Base-by-base conservation (phyloP, 2,329 filamentous ascomycete genomes). In the Fonsecaea multimorphosa region DNA sequence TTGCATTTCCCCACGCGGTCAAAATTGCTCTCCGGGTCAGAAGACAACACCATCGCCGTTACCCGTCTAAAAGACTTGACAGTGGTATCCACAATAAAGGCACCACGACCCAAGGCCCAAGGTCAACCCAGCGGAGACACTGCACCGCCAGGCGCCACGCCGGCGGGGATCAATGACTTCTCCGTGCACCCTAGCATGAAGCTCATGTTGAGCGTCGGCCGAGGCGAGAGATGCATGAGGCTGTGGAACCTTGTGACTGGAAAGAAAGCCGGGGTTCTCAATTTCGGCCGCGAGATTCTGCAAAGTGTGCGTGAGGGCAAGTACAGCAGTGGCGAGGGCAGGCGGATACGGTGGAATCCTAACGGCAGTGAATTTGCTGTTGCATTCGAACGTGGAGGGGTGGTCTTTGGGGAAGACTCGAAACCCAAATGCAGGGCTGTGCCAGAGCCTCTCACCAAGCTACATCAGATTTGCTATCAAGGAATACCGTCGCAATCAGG, bases 201-300 rank as follows among this genome's bases (percentile, higher is more conserved):
- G 80, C 83, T 99, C 58, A 97, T 98, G 91, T 87, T 99, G 66
- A 96, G 88, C 72, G 93, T 98, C 8, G 90, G 92, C 71, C 92
- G 90, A 73, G 93, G 93, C 70, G 95, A 99, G 81, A 89, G 88
- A 70, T 92, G 89, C 74, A 96, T 99, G 91, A 84, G 95, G 70
- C 78, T 98, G 70, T 99, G 95, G 95, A 98, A 99, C 75, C 78
- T 99, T 69, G 93, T 98, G 70, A 98, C 94, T 2, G 95, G 93
- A 16, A 96, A 94, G 81, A 97, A 97, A 81, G 93, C 93, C 0
- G 92, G 93, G 32, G 93, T 97, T 59, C 81, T 99, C 72, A 95
- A 91, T 76, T 98, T 98, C 76, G 86, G 86, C 70, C 84, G 86
- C 64, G 86, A 89, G 0, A 84, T 95, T 73, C 82, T 98, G 59